Base-by-base conservation (phyloP, 768 basidiomycete genomes). In the Termitomyces sp. region DNA sequence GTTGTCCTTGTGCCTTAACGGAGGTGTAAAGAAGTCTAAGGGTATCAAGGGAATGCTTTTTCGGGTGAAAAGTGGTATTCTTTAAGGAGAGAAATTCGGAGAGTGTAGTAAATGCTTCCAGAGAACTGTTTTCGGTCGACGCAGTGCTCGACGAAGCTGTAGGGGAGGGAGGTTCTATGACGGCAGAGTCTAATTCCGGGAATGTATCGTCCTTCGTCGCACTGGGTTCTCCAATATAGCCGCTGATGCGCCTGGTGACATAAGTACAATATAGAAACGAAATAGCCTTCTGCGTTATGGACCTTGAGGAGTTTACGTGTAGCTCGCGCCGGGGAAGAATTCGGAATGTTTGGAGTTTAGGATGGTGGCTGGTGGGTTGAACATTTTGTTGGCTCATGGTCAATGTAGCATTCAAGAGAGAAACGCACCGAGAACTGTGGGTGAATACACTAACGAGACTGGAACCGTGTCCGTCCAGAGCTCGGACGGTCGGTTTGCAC, bases 401-500 rank as follows among this genome's bases (percentile, higher is more conserved):
- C 32, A 38, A n/a, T n/a, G n/a, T n/a, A n/a, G n/a, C n/a, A 39
- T 5, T 20, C 40, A 24, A 42, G 38, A 49, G n/a, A 38, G 4
- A 52, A 44, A 56, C 63, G 7, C n/a, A 64, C 63, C 42, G 28
- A 22, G 16, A 35, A 20, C 48, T 4, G 42, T 35, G 49, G 52
- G 24, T 52, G 59, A 45, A 32, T 35, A 36, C 35, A 18, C 57
- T 59, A 22, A 54, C 32, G 45, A 46, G 44, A 35, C 55, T 69
- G 70, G 66, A 70, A 66, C 70, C 75, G 68, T 71, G 71, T 56
- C 67, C 73, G 73, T 77, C 77, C 75, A 72, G 59, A 56, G 69
- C 65, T 75, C 73, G 80, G 79, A 84, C 77, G 80, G 80, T 78
- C 71, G 78, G 77, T 76, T 76, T 76, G 74, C 77, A 78, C 75